A percentile compares a stretch with the other conserved stretches of the same genome.
These are phyloP conservation scores for Metschnikowia chrysomelidarum DNA, from an alignment of 805 yeast species.

Conservation along the genomic window DNA sequence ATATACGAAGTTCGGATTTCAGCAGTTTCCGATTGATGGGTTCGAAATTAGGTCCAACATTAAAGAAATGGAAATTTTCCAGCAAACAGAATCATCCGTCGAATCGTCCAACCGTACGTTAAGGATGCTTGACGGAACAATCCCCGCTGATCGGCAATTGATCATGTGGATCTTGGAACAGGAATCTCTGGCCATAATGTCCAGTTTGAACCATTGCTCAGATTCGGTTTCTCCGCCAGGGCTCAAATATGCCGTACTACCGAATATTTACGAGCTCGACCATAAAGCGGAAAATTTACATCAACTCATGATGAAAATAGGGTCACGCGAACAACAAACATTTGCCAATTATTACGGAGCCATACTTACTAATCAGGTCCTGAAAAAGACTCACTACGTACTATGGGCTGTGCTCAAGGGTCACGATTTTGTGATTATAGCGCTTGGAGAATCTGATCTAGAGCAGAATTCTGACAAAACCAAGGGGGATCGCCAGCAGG, in stretches of 20 bases:
- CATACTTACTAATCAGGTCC: conserved; percentile 38
- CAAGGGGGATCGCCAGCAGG: too few relatives aligned
- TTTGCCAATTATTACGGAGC: conserved; percentile 33
- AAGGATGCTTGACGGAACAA: conserved; percentile 24
- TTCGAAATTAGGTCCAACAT: conserved; percentile 34
- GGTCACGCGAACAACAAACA: conserved; percentile 9
- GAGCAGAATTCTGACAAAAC: too few relatives aligned
- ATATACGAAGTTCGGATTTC: conserved; percentile 63
- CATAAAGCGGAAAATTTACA: conserved; percentile 2
- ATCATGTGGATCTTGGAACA: conserved; percentile 30
- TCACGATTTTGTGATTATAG: conserved; percentile 23
- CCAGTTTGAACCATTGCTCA: too few relatives aligned
- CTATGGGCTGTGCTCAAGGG: conserved; percentile 30
- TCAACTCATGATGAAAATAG: conserved; percentile 13
- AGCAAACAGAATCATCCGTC: too few relatives aligned
- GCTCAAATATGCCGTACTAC: conserved; percentile 35
- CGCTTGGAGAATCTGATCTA: conserved; percentile 43
- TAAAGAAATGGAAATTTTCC: too few relatives aligned
- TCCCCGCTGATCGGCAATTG: conserved; percentile 28
- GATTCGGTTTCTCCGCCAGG: too few relatives aligned
- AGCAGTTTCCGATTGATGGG: conserved; percentile 33
- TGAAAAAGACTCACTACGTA: conserved; percentile 34
- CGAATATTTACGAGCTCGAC: conserved; percentile 16
- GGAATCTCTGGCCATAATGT: too few relatives aligned
- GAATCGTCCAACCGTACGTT: too few relatives aligned